phyloP scores from a whole-genome alignment of 306 rosid genomes.

The Cicer cuneatum region DNA sequence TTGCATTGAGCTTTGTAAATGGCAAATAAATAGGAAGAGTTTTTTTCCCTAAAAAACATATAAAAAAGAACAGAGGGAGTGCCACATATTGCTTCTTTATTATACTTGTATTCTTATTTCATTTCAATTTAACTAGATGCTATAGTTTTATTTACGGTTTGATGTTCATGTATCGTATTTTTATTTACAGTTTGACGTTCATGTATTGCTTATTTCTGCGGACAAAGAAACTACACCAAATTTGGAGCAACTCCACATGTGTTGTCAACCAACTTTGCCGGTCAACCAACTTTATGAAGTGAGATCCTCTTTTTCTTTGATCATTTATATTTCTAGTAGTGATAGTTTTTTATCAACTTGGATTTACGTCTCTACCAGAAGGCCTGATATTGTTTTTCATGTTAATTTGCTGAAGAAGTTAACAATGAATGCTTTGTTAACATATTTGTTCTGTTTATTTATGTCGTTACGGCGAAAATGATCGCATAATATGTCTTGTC shows the following conservation, averaged over 20 bases:
- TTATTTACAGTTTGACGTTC: slow-evolving; percentile 73
- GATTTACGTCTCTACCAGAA: slow-evolving; percentile 16
- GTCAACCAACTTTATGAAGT: slow-evolving; percentile 78
- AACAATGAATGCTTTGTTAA: slow-evolving; percentile 38
- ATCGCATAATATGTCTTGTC: slow-evolving; percentile 13
- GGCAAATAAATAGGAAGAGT: too few relatives aligned
- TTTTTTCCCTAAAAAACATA: too few relatives aligned
- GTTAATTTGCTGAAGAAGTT: slow-evolving; percentile 54
- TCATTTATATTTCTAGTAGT: slow-evolving; percentile 25
- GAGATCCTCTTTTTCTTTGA: slow-evolving; percentile 48
- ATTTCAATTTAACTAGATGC: slow-evolving; percentile 39
- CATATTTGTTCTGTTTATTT: background rate
- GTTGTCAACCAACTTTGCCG: slow-evolving; percentile 81
- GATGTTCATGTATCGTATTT: slow-evolving; percentile 56
- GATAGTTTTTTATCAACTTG: slow-evolving; percentile 4
- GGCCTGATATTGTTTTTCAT: slow-evolving; percentile 19
- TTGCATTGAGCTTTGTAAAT: too few relatives aligned
- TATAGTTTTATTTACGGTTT: slow-evolving; percentile 58
- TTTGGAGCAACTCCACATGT: slow-evolving; percentile 81
- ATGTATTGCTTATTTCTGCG: slow-evolving; percentile 65
- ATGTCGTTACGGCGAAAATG: slow-evolving; percentile 2
- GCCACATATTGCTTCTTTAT: slow-evolving; percentile 21
- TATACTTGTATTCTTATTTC: slow-evolving; percentile 31
- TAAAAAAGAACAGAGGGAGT: too few relatives aligned
- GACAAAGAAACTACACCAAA: slow-evolving; percentile 63